Conservation (phyloP, 2,329 filamentous ascomycete species). For the Orbilia quercus region DNA sequence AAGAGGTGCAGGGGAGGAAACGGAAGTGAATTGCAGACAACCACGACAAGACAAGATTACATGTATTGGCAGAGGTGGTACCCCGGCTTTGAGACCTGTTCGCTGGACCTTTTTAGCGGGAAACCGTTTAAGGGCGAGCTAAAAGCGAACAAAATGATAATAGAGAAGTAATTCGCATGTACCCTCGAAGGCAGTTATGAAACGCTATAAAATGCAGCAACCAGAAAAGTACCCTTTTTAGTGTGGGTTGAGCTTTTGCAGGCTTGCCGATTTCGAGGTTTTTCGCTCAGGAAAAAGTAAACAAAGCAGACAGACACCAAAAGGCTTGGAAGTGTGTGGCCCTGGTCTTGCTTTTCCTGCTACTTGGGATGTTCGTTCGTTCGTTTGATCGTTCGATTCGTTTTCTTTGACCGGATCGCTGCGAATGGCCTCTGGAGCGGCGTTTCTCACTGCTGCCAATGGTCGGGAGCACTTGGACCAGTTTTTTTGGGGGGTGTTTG, state of each 20-base stretch:
- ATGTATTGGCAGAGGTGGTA: conserved; percentile 45
- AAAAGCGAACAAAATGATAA: conserved; percentile 45
- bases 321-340: conserved; percentile 5
- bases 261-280: conserved; percentile 50
- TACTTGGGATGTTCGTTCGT: conserved; percentile 36
- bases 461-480: conserved; percentile 27
- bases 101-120: conserved; percentile 44
- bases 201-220: conserved; percentile 48
- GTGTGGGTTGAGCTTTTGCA: conserved; percentile 45
- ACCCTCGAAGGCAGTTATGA: conserved; percentile 45
- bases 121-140: conserved; percentile 51
- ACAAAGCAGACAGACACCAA: too few species aligned
- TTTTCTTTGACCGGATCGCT: conserved; percentile 24
- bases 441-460: conserved; percentile 24
- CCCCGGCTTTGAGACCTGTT: conserved; percentile 54
- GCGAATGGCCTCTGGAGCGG: not conserved
- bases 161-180: conserved; percentile 33
- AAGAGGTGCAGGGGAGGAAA: conserved; percentile 46
- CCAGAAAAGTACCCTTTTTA: conserved; percentile 52
- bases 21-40: conserved; percentile 48
- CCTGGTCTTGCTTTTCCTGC: conserved; percentile 25
- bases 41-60: conserved; percentile 40
- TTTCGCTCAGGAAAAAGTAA: conserved; percentile 49
- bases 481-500: conserved; percentile 41
- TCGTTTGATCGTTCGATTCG: too few species aligned